A percentile compares a stretch with the other conserved stretches of the same genome.
phyloP scores from a whole-genome alignment of 2,329 filamentous ascomycete genomes.

The Pezicula radicicola region DNA sequence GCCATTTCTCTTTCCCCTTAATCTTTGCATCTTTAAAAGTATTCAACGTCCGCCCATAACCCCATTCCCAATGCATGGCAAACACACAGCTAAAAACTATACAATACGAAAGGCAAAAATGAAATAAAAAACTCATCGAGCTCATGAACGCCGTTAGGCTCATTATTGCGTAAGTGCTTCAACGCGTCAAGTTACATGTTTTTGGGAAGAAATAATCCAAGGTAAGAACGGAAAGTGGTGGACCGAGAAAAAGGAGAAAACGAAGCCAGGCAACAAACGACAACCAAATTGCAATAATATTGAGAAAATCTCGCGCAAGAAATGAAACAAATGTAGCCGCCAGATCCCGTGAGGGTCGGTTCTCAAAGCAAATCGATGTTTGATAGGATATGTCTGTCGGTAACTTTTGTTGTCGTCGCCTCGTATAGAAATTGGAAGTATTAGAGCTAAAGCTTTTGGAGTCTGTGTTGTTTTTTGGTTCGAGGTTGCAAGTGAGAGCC shows the following conservation, averaged over 20 bases:
- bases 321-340: conserved; percentile 11
- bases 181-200: background rate
- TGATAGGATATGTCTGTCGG: background rate
- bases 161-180: background rate
- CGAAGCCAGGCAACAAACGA: conserved; percentile 3
- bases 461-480: conserved; percentile 3
- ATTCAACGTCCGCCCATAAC: background rate
- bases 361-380: background rate
- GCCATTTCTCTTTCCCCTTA: background rate
- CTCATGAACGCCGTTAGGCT: background rate
- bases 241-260: conserved; percentile 3
- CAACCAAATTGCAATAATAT: conserved; percentile 22
- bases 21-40: background rate
- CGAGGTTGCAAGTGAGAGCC: conserved; percentile 8
- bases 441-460: conserved; percentile 4
- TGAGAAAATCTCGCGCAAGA: background rate
- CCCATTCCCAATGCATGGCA: conserved; percentile 1
- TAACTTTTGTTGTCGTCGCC: background rate
- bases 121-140: conserved; percentile 1
- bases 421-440: background rate
- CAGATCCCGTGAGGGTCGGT: conserved; percentile 13
- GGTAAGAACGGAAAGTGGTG: background rate
- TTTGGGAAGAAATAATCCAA: background rate
- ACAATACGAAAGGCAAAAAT: background rate
- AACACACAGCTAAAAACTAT: background rate